Percentiles rank a stretch among this genome's conserved stretches.
Evolutionary conservation across 2,329 filamentous ascomycete species (phyloP).

Genomic region (Ceratocystis diversiconidia): DNA sequence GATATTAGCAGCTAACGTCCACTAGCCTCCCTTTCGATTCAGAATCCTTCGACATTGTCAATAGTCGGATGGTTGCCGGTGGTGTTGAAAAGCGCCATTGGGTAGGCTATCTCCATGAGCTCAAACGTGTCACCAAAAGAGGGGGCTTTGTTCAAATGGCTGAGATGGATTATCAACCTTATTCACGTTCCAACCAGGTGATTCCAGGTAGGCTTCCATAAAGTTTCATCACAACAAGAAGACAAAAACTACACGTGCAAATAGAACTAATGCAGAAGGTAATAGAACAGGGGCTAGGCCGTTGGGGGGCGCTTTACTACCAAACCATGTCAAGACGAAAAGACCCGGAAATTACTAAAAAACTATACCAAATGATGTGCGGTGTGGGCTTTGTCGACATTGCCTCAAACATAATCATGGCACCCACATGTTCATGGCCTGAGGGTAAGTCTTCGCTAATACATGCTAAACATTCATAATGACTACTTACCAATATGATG

Average conservation of each 20-base stretch:
- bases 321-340: constrained; percentile 47
- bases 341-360: constrained; percentile 49
- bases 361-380: constrained; percentile 43
- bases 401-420: neutral
- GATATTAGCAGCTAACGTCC: neutral
- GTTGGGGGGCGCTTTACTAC: neutral
- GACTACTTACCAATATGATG: neutral
- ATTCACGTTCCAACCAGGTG: constrained; percentile 72
- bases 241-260: neutral
- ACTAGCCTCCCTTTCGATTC: constrained; percentile 50
- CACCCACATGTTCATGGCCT: neutral
- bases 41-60: constrained; percentile 67
- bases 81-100: constrained; percentile 63
- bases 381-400: constrained; percentile 54
- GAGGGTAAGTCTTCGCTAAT: neutral
- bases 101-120: constrained; percentile 61
- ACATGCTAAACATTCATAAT: neutral
- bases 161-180: constrained; percentile 74
- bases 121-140: constrained; percentile 54
- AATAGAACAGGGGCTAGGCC: neutral
- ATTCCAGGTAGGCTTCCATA: constrained; percentile 37
- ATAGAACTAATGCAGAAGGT: neutral
- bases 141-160: constrained; percentile 80
- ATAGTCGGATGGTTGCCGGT: constrained; percentile 58
- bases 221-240: neutral